Evolutionary conservation across 257 asterid genomes (phyloP).

Genomic region (Ilex asprella): DNA sequence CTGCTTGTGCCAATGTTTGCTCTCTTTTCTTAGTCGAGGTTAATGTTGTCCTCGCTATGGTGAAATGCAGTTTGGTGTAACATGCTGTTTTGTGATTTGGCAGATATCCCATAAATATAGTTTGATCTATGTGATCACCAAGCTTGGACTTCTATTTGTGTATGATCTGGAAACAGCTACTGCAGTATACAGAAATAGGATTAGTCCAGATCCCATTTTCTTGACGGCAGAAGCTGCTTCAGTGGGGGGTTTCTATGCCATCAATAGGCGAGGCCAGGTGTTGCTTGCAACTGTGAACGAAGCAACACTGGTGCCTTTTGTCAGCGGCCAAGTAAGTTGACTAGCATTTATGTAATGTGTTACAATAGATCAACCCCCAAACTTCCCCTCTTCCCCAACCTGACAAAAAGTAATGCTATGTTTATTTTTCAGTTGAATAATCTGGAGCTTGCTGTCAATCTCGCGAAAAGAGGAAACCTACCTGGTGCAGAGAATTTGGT

Average conservation of each 20-base stretch:
- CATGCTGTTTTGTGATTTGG: conserved; percentile 17
- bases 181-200: conserved; percentile 95
- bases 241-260: conserved; percentile 92
- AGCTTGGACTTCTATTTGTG: conserved; percentile 98
- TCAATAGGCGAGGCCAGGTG: conserved; percentile 96
- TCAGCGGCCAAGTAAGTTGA: conserved; percentile 87
- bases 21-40: background rate
- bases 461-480: conserved; percentile 97
- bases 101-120: conserved; percentile 94
- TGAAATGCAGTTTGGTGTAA: conserved; percentile 12
- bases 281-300: conserved; percentile 94
- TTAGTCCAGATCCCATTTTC: conserved; percentile 97
- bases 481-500: conserved; percentile 99
- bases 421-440: conserved; percentile 60
- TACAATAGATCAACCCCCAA: background rate
- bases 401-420: background rate
- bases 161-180: conserved; percentile 95
- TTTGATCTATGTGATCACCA: conserved; percentile 88
- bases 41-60: background rate
- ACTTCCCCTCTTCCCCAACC: background rate
- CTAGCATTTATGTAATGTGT: conserved; percentile 8
- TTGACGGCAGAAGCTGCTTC: conserved; percentile 92
- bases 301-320: conserved; percentile 82
- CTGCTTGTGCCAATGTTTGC: conserved; percentile 9
- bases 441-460: conserved; percentile 99